These are phyloP conservation scores for Trypanosoma theileri DNA, from an alignment of 208 protist species.

Conservation along the genomic window DNA sequence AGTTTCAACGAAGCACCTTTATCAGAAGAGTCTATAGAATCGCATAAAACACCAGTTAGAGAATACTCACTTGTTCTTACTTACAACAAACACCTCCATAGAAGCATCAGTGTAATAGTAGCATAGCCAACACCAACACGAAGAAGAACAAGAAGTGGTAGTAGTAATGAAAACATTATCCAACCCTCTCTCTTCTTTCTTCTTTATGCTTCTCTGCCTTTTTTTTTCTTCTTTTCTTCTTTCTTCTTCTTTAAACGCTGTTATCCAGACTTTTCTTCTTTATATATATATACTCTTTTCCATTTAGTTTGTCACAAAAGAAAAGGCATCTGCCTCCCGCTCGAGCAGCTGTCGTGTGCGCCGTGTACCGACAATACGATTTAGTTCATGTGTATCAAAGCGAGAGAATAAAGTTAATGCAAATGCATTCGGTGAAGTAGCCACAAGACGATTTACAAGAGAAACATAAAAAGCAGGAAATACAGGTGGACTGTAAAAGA, in stretches of 20 bases:
- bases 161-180: neutral
- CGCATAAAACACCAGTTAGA: neutral
- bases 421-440: constrained; percentile 73
- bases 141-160: too few species aligned
- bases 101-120: too few species aligned
- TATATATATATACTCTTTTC: neutral
- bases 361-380: constrained; percentile 87
- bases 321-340: constrained; percentile 70
- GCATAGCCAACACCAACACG: too few species aligned
- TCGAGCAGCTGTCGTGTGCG: constrained; percentile 76
- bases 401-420: constrained; percentile 88
- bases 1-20: neutral
- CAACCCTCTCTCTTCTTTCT: constrained; percentile 6
- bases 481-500: constrained; percentile 95
- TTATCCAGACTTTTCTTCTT: too few species aligned
- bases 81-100: neutral
- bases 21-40: too few species aligned
- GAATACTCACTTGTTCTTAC: neutral
- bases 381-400: constrained; percentile 93
- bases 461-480: constrained; percentile 93
- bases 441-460: constrained; percentile 82
- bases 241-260: neutral
- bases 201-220: neutral
- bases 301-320: constrained; percentile 75
- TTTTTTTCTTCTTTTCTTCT: neutral